Base-by-base conservation (phyloP, 306 rosid genomes). In the Medicago arabica region DNA sequence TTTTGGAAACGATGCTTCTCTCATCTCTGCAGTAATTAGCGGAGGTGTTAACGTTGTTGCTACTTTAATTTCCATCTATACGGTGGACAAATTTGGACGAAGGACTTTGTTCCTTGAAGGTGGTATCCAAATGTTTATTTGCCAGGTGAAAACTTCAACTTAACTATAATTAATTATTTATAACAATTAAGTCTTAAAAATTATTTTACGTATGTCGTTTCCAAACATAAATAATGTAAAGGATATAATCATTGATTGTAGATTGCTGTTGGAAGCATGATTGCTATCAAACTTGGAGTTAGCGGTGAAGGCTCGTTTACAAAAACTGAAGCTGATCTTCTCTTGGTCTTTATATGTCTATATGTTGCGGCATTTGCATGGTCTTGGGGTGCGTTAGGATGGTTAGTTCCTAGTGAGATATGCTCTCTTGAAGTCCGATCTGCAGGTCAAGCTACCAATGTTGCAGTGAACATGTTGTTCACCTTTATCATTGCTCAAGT, bases 391-490 rank as follows among this genome's bases (percentile, higher is more conserved):
- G 28, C 62, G 6, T 3, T 57, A 15, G 62, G 62, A 19, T 57
- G 62, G 36, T 8, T 19, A 57, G 62, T 57, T 14, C 62, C 62
- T 9, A 57, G 62, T 57, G 62, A 57, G 21, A 57, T 57, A 9
- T 57, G 62, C 34, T 57, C 62, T 19, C 62, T 57, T 57, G 62
- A 57, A 31, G 62, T 57, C 10, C 34, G 62, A 19, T 57, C 62
- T 3, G 62, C 36, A 19, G 62, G 62, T 55, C 62, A 55, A 55
- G 62, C 62, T 9, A 55, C 62, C 28, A 86, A 80, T 18, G 89
- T 88, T 19, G 63, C 82, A 2, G 71, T 82, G 36, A 86, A 86
- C 75, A 88, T 86, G 89, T 40, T 85, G 7, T 64, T 76, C 67
- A 87, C 86, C 1, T 85, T 83, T 49, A 0, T 9, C 6, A 75